These are phyloP conservation scores for Microbotryomycetes sp. DNA, from an alignment of 1,284 basidiomycete species.

Conservation along the genomic window DNA sequence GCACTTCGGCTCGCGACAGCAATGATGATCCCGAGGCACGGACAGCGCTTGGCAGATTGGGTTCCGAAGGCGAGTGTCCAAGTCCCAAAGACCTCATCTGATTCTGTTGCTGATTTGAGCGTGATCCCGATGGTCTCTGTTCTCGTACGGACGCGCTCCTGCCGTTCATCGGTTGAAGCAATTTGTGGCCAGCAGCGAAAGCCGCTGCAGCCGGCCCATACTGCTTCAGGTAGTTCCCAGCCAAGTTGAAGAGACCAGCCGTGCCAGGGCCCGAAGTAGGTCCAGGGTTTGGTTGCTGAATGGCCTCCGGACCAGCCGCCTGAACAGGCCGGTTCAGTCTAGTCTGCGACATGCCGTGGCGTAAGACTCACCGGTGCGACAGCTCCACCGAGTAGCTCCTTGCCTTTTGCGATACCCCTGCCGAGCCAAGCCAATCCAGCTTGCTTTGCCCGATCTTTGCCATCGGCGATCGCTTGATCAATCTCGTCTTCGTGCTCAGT, in stretches of 20 bases:
- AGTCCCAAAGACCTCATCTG: conserved; percentile 6
- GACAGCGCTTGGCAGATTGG: conserved; percentile 3
- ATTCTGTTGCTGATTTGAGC: conserved; percentile 23
- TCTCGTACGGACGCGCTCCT: conserved; percentile 34
- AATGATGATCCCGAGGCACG: conserved; percentile 36
- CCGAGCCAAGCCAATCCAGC: conserved; percentile 55
- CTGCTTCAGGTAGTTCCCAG: conserved; percentile 52
- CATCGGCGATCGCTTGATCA: conserved; percentile 53
- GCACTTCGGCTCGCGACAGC: conserved; percentile 41
- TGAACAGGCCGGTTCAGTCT: conserved; percentile 27
- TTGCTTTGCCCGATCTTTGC: conserved; percentile 48
- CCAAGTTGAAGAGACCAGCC: conserved; percentile 53
- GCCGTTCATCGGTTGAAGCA: conserved; percentile 29
- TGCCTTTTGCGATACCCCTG: conserved; percentile 40
- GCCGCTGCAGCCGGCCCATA: conserved; percentile 62
- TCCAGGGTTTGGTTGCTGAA: conserved; percentile 43
- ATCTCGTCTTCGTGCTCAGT: conserved; percentile 67
- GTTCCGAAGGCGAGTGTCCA: not conserved
- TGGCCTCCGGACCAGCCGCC: conserved; percentile 17
- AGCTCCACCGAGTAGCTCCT: not conserved
- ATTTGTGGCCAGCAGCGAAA: conserved; percentile 38
- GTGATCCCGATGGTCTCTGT: not conserved
- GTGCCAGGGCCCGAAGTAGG: no score
- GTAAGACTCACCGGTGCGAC: no score
- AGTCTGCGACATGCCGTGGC: conserved; percentile 5